Evolutionary conservation across 768 basidiomycete genomes (phyloP).

Genomic region (Suillus occidentalis): DNA sequence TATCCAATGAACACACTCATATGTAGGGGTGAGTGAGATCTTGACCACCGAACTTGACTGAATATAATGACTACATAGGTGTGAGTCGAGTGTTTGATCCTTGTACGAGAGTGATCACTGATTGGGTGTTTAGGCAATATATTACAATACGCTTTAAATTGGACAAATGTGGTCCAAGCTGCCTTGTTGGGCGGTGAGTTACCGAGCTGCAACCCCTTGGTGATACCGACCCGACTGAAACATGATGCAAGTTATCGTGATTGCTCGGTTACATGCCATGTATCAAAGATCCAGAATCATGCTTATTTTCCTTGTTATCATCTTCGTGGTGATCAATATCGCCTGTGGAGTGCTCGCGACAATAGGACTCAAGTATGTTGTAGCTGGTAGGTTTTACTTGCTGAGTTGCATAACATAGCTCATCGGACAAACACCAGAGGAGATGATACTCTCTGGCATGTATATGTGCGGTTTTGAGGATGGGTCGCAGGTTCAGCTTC

Average conservation of each 20-base stretch:
- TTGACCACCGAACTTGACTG: background rate
- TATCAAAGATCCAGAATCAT: background rate
- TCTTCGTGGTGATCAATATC: background rate
- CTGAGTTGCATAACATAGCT: background rate
- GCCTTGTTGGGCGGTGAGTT: background rate
- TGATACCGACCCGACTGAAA: background rate
- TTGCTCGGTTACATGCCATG: background rate
- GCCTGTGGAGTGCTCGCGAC: background rate
- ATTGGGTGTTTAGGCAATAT: background rate
- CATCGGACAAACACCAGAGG: background rate
- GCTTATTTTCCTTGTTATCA: background rate
- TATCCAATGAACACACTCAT: background rate
- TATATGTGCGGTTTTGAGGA: background rate
- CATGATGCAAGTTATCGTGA: background rate
- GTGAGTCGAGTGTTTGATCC: background rate
- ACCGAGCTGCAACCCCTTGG: background rate
- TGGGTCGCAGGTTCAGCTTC: too few species aligned
- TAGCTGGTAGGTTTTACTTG: background rate
- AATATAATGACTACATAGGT: background rate
- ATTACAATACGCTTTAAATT: accelerated
- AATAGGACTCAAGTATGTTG: background rate
- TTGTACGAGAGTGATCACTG: background rate
- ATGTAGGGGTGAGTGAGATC: background rate
- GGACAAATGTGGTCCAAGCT: accelerated
- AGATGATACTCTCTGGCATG: background rate